Percentiles rank a stretch among this genome's conserved stretches.
Evolutionary conservation across 768 basidiomycete genomes (phyloP).

Genomic region (Tubosaeta sp.): DNA sequence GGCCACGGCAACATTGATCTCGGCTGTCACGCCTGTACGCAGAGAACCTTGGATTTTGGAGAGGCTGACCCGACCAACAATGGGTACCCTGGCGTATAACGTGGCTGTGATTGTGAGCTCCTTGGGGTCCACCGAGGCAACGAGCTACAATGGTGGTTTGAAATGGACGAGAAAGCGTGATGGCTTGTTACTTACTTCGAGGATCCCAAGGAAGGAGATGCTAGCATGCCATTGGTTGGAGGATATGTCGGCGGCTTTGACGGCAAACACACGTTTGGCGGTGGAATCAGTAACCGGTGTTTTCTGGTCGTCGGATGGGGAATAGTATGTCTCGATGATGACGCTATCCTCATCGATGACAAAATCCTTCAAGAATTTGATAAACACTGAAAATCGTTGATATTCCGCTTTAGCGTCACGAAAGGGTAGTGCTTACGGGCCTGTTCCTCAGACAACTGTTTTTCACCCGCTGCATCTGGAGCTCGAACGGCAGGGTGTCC

Average conservation of each 20-base stretch:
- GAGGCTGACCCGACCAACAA: background rate
- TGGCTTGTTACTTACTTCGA: background rate
- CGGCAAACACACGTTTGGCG: background rate
- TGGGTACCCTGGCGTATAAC: background rate
- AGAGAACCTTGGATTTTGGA: background rate
- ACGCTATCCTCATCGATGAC: background rate
- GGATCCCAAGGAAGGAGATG: background rate
- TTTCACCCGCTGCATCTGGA: background rate
- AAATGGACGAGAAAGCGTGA: background rate
- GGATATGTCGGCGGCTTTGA: background rate
- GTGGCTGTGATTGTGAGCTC: background rate
- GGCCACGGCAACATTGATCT: background rate
- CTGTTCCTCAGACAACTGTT: background rate
- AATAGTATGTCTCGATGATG: background rate
- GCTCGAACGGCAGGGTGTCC: background rate
- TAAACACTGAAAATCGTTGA: background rate
- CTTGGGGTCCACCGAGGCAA: background rate
- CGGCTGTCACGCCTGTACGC: background rate
- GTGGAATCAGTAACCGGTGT: background rate
- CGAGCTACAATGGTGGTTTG: background rate
- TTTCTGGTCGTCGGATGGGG: background rate
- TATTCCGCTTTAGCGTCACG: background rate
- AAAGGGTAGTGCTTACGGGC: background rate
- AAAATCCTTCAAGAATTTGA: conserved; percentile 1
- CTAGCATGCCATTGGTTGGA: background rate